Evolutionary conservation across 345 rosid genomes (phyloP).

Genomic region (Linum lewisii): DNA sequence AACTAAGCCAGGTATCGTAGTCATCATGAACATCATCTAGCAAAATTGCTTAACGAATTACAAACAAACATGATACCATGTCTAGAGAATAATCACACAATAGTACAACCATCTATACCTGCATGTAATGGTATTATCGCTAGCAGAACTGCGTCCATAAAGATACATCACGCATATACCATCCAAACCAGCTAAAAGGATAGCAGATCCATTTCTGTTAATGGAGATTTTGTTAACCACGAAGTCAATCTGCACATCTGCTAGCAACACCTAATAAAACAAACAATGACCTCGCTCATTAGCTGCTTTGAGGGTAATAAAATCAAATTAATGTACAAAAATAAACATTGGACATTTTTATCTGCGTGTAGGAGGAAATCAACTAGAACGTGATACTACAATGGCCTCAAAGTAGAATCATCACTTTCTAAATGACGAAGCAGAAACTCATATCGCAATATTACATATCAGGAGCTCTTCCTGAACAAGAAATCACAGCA

Average conservation of each 20-base stretch:
- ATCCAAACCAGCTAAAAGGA: constrained; percentile 56
- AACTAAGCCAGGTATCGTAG: neutral
- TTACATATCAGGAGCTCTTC: no score
- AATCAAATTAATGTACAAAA: no score
- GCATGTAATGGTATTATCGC: constrained; percentile 51
- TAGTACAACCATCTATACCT: constrained; percentile 32
- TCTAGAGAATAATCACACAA: neutral
- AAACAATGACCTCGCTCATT: neutral
- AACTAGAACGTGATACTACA: no score
- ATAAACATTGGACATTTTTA: no score
- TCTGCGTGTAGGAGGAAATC: no score
- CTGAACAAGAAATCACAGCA: no score
- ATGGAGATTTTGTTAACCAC: constrained; percentile 60
- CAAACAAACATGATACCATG: neutral
- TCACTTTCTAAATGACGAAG: no score
- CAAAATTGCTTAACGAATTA: neutral
- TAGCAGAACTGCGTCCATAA: constrained; percentile 53
- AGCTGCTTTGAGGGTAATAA: neutral
- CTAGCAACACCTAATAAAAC: constrained; percentile 48
- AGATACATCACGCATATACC: constrained; percentile 65
- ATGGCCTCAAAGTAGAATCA: no score
- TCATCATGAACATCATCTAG: neutral
- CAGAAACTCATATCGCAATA: no score
- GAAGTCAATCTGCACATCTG: constrained; percentile 45
- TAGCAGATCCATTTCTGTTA: constrained; percentile 70